Base-by-base conservation (phyloP, 2,329 filamentous ascomycete species). In the Cercospora zeae-maydis region DNA sequence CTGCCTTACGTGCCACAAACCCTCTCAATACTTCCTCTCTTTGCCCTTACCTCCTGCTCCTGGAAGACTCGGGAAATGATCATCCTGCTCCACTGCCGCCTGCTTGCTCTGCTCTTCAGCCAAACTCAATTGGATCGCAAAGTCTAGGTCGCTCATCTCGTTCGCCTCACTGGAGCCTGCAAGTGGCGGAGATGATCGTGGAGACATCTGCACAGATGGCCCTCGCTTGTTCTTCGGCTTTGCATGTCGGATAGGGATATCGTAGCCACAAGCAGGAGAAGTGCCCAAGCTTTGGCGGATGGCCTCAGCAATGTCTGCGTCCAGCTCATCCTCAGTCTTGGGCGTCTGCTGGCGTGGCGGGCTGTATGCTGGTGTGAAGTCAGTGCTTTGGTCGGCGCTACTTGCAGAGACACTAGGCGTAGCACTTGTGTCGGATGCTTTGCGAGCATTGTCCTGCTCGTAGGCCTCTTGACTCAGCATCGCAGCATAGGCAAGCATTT, bases 401-500 rank as follows among this genome's bases (percentile, higher is more conserved):
- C 74, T 77, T n/a, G 62, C 57, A 11, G 75, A 75, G 47, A 77
- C 81, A 63, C 72, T 75, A 8, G 75, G 61, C 5, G 71, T 70
- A 30, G 68, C 71, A 54, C 74, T 79, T 10, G 75, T 77, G 31
- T 81, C 79, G 55, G 77, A 80, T 14, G 75, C 76, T 13, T 77
- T 75, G 42, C 83, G 82, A 34, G 75, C 71, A 51, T 78, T 77
- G 55, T 85, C 84, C 24, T 76, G 78, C 53, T 80, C 79, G 53
- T 82, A 78, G 7, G 80, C 77, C 70, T 88, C 86, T 71, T 88
- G 81, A 55, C 85, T 87, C 36, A 88, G 73, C 74, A 88, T 78
- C 13, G 83, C 81, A 7, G 86, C 86, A 72, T 88, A 88, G 1
- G 84, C 84, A 24, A 88, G 70, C 55, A 87, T 79, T 67, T 88